Conservation (phyloP, 2,329 filamentous ascomycete genomes). For the Claviceps spartinae region DNA sequence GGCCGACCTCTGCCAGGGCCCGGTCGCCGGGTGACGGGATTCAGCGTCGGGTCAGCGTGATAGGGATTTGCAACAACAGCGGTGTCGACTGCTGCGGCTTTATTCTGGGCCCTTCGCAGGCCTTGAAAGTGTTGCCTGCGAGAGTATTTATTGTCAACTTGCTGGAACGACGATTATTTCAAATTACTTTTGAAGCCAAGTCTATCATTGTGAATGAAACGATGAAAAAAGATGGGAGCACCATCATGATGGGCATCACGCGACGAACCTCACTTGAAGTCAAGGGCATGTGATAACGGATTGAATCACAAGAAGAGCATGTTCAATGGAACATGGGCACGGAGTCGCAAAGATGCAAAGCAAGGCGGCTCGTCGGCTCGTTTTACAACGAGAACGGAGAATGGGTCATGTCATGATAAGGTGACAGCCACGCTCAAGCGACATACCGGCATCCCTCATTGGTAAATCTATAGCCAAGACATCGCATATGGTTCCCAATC, state of each 20-base stretch:
- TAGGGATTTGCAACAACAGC: slow-evolving; percentile 19
- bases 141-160: not conserved
- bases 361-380: not conserved
- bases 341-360: not conserved
- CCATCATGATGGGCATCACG: not conserved
- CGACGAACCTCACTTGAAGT: not conserved
- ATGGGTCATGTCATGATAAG: not conserved
- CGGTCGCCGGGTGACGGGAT: slow-evolving; percentile 47
- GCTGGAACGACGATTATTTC: not conserved
- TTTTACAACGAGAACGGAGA: not conserved
- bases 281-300: not conserved
- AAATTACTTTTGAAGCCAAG: too few relatives aligned
- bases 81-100: slow-evolving; percentile 29
- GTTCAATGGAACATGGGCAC: not conserved
- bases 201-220: too few relatives aligned
- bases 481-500: slow-evolving; percentile 47
- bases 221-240: not conserved
- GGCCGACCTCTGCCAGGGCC: slow-evolving; percentile 43
- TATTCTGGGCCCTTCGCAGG: slow-evolving; percentile 40
- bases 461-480: slow-evolving; percentile 46
- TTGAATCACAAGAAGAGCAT: not conserved
- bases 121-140: slow-evolving; percentile 48
- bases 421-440: not conserved
- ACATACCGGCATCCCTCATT: slow-evolving; percentile 52
- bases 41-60: slow-evolving; percentile 36